phyloP scores from a whole-genome alignment of 371 early-diverging fungal species.

The Rhizopus arrhizus region DNA sequence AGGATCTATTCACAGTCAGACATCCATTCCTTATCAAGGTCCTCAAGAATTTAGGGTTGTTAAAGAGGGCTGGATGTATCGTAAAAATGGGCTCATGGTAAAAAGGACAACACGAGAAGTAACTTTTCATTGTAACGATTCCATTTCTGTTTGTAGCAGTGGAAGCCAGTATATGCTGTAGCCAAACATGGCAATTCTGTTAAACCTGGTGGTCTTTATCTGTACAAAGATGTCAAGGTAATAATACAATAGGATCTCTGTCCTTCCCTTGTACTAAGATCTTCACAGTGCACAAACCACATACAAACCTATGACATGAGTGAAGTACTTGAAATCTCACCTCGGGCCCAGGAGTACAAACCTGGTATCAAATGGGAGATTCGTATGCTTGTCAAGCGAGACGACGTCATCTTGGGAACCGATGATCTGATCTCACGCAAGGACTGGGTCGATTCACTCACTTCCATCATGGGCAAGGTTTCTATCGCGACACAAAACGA shows the following conservation, averaged over 20 bases:
- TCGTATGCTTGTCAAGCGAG: slow-evolving; percentile 45
- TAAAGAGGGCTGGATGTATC: slow-evolving; percentile 54
- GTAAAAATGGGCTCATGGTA: slow-evolving; percentile 50
- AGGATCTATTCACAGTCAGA: slow-evolving; percentile 5
- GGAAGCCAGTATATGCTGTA: slow-evolving; percentile 55
- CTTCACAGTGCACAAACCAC: slow-evolving; percentile 43
- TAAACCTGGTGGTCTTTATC: slow-evolving; percentile 48
- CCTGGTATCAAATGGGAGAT: slow-evolving; percentile 53
- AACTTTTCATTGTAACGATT: not conserved
- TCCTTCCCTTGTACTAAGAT: not conserved
- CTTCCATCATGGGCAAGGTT: slow-evolving; percentile 57
- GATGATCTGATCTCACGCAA: slow-evolving; percentile 48
- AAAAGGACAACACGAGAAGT: not conserved
- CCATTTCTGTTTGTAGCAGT: slow-evolving; percentile 36
- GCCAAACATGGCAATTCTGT: slow-evolving; percentile 57
- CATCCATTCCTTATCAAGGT: slow-evolving; percentile 3
- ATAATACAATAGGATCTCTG: not conserved
- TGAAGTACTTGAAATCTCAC: slow-evolving; percentile 52
- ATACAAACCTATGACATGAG: slow-evolving; percentile 57
- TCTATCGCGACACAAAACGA: slow-evolving; percentile 53
- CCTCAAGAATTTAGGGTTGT: slow-evolving; percentile 44
- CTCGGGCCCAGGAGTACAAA: slow-evolving; percentile 47
- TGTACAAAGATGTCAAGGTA: slow-evolving; percentile 58
- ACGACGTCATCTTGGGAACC: slow-evolving; percentile 46
- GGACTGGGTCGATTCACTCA: slow-evolving; percentile 51